Conservation (phyloP, 2,329 filamentous ascomycete genomes). For the Trichoderma atrobrunneum region DNA sequence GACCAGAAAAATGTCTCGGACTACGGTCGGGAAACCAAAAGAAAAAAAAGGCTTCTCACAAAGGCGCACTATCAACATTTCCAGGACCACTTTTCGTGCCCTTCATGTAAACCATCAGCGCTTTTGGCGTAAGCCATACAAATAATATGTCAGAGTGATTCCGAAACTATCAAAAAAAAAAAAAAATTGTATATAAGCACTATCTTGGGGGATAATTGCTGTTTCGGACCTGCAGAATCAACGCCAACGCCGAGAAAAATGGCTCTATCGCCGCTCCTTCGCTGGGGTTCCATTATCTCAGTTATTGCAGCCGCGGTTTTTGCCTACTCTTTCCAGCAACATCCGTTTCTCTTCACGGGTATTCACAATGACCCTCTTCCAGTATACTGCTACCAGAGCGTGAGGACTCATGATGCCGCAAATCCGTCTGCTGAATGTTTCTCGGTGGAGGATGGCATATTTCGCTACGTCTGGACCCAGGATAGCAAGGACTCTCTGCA, state of each 20-base stretch:
- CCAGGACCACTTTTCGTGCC: conserved; percentile 5
- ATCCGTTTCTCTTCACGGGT: conserved; percentile 25
- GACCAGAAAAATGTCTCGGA: neutral
- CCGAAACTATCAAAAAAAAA: neutral
- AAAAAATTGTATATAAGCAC: neutral
- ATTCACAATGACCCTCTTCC: neutral
- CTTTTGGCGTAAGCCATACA: neutral
- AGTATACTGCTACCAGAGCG: conserved; percentile 41
- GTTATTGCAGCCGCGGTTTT: conserved; percentile 32
- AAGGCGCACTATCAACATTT: neutral
- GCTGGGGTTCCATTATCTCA: conserved; percentile 34
- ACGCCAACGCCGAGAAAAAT: neutral
- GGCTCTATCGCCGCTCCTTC: conserved; percentile 23
- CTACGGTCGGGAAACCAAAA: neutral
- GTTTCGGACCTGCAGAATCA: neutral
- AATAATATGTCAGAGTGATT: neutral
- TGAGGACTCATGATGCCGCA: conserved; percentile 38
- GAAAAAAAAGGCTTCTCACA: neutral
- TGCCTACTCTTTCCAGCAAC: conserved; percentile 32
- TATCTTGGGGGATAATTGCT: neutral
- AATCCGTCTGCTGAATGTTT: conserved; percentile 52
- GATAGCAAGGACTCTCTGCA: conserved; percentile 30
- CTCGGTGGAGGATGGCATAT: conserved; percentile 50
- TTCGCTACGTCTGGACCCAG: conserved; percentile 47
- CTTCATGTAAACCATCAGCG: neutral